A percentile compares a stretch with the other conserved stretches of the same genome.
phyloP scores from a whole-genome alignment of 345 rosid species.

The Linum lewisii region DNA sequence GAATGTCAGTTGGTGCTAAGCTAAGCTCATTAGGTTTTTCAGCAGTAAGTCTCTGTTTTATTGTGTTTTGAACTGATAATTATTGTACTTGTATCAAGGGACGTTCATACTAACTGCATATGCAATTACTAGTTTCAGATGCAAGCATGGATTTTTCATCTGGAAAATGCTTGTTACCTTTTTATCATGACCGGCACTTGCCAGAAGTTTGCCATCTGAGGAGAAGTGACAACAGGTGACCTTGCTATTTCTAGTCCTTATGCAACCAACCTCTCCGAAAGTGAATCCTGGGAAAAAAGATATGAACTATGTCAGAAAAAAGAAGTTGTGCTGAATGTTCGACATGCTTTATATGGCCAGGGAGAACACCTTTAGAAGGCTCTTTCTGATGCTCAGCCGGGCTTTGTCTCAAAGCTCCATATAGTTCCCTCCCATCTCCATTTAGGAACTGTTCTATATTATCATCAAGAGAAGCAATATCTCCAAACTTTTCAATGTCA shows the following conservation, averaged over 20 bases:
- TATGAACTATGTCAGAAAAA: neutral
- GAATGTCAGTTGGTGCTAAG: too few species aligned
- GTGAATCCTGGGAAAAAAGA: slow-evolving; percentile 39
- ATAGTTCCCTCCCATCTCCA: slow-evolving; percentile 35
- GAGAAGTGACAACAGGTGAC: slow-evolving; percentile 81
- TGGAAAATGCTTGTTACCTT: slow-evolving; percentile 29
- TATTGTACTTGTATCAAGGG: too few species aligned
- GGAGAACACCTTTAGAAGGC: slow-evolving; percentile 43
- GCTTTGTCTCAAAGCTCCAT: slow-evolving; percentile 38
- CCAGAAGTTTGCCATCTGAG: slow-evolving; percentile 65
- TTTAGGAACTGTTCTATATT: slow-evolving; percentile 50
- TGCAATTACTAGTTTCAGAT: neutral
- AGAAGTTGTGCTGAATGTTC: neutral
- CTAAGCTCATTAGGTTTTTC: too few species aligned
- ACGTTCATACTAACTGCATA: too few species aligned
- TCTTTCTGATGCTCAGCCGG: slow-evolving; percentile 36
- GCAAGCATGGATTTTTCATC: neutral
- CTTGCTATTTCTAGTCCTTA: slow-evolving; percentile 43
- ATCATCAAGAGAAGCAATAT: slow-evolving; percentile 45
- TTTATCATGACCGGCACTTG: slow-evolving; percentile 65
- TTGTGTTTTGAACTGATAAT: too few species aligned
- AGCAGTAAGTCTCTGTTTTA: too few species aligned
- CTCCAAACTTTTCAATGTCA: slow-evolving; percentile 46
- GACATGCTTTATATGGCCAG: neutral
- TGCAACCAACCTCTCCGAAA: slow-evolving; percentile 51